Percentiles rank a stretch among this genome's conserved stretches.
Conservation (phyloP, 805 yeast genomes). For the Schizosaccharomyces japonicus region DNA sequence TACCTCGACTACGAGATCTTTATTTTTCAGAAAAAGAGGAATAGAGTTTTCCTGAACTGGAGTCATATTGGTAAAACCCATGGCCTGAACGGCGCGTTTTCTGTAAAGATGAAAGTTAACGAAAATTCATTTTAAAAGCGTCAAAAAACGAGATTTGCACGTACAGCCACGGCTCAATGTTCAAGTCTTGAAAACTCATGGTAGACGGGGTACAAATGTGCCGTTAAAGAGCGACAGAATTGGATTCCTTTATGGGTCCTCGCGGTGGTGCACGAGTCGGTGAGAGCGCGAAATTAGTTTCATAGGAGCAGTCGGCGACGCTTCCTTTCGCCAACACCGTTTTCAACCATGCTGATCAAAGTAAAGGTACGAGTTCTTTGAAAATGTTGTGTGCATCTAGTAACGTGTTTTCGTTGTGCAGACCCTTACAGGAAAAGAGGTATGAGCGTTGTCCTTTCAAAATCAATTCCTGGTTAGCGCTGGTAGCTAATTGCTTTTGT, state of each 20-base stretch:
- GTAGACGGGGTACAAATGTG: no score
- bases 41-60: constrained; percentile 93
- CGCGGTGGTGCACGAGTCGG: no score
- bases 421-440: constrained; percentile 64
- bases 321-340: background rate
- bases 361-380: constrained; percentile 27
- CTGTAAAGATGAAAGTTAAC: constrained; percentile 4
- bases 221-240: no score
- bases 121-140: background rate
- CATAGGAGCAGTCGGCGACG: background rate
- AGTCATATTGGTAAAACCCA: constrained; percentile 67
- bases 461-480: background rate
- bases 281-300: background rate
- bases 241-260: no score
- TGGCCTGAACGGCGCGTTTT: constrained; percentile 38
- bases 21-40: constrained; percentile 59
- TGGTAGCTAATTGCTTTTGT: background rate
- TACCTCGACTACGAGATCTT: constrained; percentile 90
- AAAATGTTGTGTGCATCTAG: background rate
- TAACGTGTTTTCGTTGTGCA: constrained; percentile 11
- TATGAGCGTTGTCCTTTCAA: constrained; percentile 14
- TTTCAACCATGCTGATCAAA: constrained; percentile 31
- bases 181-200: constrained; percentile 1
- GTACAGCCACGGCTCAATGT: background rate
- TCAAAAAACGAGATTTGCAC: background rate